Evolutionary conservation across 2,329 filamentous ascomycete genomes (phyloP).

Genomic region (Ceratocystiopsis brevicomis): DNA sequence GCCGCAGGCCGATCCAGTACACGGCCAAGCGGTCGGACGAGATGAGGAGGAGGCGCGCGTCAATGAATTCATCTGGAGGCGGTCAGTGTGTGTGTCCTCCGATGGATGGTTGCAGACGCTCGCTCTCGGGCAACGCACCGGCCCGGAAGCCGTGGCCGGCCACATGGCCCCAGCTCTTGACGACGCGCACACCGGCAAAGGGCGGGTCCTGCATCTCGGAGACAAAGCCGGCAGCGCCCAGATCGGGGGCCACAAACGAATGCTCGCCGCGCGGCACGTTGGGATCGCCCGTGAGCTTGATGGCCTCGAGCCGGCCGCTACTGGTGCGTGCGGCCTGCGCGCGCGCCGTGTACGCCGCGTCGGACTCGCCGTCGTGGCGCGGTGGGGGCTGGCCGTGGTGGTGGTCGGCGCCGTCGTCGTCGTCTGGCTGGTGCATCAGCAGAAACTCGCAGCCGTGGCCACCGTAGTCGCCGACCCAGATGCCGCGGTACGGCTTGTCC

Average conservation of each 20-base stretch:
- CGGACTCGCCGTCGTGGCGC: slow-evolving; percentile 22
- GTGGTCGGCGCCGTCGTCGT: slow-evolving; percentile 9
- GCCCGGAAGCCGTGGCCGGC: slow-evolving; percentile 51
- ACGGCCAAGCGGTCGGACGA: slow-evolving; percentile 62
- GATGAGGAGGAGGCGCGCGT: slow-evolving; percentile 59
- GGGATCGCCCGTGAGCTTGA: slow-evolving; percentile 82
- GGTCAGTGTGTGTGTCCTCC: neutral
- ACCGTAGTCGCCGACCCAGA: slow-evolving; percentile 84
- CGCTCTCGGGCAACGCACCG: slow-evolving; percentile 31
- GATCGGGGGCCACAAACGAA: slow-evolving; percentile 63
- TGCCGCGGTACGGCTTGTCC: slow-evolving; percentile 68
- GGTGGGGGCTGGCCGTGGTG: no score
- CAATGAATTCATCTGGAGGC: slow-evolving; percentile 50
- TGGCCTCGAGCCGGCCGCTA: slow-evolving; percentile 53
- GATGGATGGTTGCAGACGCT: no score
- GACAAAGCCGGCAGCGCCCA: slow-evolving; percentile 47
- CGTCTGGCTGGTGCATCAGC: slow-evolving; percentile 52
- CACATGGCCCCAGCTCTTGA: slow-evolving; percentile 59
- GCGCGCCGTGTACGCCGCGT: slow-evolving; percentile 25
- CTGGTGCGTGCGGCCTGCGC: slow-evolving; percentile 31
- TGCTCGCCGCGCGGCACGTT: slow-evolving; percentile 77
- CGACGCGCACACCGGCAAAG: slow-evolving; percentile 57
- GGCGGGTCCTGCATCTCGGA: slow-evolving; percentile 43
- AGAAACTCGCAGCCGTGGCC: slow-evolving; percentile 81
- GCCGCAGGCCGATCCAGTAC: slow-evolving; percentile 51